Conservation (phyloP, 371 early-diverging fungal genomes). For the Amoeboaphelidium protococcarum region DNA sequence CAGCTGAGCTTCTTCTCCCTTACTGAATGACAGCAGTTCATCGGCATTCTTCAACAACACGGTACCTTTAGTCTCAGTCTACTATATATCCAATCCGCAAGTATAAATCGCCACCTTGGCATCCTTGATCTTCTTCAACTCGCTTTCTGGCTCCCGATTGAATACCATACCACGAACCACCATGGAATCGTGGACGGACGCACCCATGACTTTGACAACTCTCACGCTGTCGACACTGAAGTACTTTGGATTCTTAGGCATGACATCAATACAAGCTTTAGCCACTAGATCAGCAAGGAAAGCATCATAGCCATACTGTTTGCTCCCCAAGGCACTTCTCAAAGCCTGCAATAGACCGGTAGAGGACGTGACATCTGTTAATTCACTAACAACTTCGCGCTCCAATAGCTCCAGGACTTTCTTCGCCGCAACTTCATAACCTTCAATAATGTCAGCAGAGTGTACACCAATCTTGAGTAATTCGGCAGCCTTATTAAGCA, state of each 20-base stretch:
- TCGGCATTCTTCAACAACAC: conserved; percentile 87
- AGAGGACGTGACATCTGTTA: not conserved
- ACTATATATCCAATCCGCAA: conserved; percentile 77
- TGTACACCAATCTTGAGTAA: conserved; percentile 79
- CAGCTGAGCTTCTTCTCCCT: conserved; percentile 41
- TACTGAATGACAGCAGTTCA: conserved; percentile 87
- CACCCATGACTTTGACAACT: conserved; percentile 92
- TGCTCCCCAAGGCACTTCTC: not conserved
- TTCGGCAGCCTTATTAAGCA: conserved; percentile 72
- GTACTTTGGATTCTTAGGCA: conserved; percentile 47
- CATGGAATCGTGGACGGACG: conserved; percentile 63
- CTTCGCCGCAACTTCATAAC: conserved; percentile 64
- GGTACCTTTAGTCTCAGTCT: conserved; percentile 98
- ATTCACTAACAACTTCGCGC: conserved; percentile 17
- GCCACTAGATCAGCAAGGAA: conserved; percentile 49
- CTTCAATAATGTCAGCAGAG: conserved; percentile 75
- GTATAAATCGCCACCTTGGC: conserved; percentile 92
- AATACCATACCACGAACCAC: conserved; percentile 97
- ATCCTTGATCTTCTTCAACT: conserved; percentile 31
- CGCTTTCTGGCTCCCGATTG: conserved; percentile 69
- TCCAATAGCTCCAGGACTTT: conserved; percentile 56
- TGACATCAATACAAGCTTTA: conserved; percentile 58
- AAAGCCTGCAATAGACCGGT: not conserved
- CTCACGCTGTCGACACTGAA: conserved; percentile 89
- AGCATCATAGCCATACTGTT: conserved; percentile 74